Conservation (phyloP, 371 early-diverging fungal genomes). For the Mucor ambiguus region DNA sequence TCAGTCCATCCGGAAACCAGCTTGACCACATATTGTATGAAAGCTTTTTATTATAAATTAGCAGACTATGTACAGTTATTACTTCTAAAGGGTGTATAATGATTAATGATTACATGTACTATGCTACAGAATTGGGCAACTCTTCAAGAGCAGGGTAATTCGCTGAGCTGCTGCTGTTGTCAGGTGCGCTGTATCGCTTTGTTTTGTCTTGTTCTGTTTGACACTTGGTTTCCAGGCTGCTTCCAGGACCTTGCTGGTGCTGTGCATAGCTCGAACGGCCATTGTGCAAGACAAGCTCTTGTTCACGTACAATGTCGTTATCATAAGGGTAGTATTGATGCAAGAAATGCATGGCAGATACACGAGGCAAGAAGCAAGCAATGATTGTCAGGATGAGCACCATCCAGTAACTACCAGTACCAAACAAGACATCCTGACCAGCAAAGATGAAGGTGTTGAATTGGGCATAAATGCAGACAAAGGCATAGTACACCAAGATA, state of each 20-base stretch:
- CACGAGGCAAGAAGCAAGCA: slow-evolving; percentile 53
- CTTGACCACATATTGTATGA: not conserved
- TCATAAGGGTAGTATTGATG: slow-evolving; percentile 62
- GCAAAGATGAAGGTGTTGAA: slow-evolving; percentile 46
- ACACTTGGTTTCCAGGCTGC: not conserved
- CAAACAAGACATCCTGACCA: slow-evolving; percentile 50
- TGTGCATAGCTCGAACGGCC: slow-evolving; percentile 1
- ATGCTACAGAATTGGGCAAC: not conserved
- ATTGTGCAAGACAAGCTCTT: slow-evolving; percentile 37
- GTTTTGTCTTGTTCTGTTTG: not conserved
- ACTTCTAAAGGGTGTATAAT: not conserved
- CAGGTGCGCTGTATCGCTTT: not conserved
- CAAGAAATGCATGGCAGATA: slow-evolving; percentile 42
- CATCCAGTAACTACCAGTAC: slow-evolving; percentile 56
- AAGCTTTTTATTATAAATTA: too few species aligned
- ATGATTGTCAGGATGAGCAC: slow-evolving; percentile 48
- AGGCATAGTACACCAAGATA: slow-evolving; percentile 49
- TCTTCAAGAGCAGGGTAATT: not conserved
- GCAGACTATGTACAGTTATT: not conserved
- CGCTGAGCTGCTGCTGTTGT: not conserved
- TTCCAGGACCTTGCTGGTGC: not conserved
- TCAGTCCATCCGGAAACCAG: too few species aligned
- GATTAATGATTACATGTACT: not conserved
- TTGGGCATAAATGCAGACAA: slow-evolving; percentile 51
- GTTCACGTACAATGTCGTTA: slow-evolving; percentile 66